Base-by-base conservation (phyloP, 306 rosid species). In the Cotoneaster glaucophyllus region DNA sequence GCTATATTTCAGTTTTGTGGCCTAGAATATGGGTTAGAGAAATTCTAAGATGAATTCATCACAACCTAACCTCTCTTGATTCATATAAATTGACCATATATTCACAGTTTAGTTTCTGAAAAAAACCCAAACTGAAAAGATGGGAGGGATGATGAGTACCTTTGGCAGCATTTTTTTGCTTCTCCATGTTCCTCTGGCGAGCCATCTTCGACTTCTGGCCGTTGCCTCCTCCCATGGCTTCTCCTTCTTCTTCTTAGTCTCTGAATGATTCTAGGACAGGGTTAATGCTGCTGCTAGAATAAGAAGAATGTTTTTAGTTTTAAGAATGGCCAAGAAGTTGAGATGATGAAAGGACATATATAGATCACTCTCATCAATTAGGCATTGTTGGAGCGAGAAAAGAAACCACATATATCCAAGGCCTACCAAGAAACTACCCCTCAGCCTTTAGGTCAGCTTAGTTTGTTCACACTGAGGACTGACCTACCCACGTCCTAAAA, bases 141-240 rank as follows among this genome's bases (percentile, higher is more conserved):
- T n/a, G 14, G 73, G 59, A 48, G 1, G 11, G 37, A 17, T 11
- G 71, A 14, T 15, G 6, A 18, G 52, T 65, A 83, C 86, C 84
- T 76, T 80, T 84, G 14, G 78, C 71, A 15, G 73, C 73, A 11
- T 73, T 72, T n/a, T 81, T 86, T 59, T 81, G 86, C 82, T 86
- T 86, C 86, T 86, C 87, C 90, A 73, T 19, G 80, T 86, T 86
- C 77, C 67, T 86, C 79, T 79, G 82, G 5, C 87, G 82, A 26
- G 90, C 87, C 84, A 74, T 86, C 83, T 70, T 86, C 59, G 87
- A 24, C 74, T 86, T 84, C 71, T 84, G 86, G 45, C 81, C 87
- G 52, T 86, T 84, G 73, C 90, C 90, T 48, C 87, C 87, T 17
- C 90, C 90, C 90, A 86, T 86, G 17, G 41, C 56, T 78, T 24